These are phyloP conservation scores for Cenchrus fungigraminus DNA, from an alignment of 176 grass and related monocot genomes.

Conservation along the genomic window DNA sequence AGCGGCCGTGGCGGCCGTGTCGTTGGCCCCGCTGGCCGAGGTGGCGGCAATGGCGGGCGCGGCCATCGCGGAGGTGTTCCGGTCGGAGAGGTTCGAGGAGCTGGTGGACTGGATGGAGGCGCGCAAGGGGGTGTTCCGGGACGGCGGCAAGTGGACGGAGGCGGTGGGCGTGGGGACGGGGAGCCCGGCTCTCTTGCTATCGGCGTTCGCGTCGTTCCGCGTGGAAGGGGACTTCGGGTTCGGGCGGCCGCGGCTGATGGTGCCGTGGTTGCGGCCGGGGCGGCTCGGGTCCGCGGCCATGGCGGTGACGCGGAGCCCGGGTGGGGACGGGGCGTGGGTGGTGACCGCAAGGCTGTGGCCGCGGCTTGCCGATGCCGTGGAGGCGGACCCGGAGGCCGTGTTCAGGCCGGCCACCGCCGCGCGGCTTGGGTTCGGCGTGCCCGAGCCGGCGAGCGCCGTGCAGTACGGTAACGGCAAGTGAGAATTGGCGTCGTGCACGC, in stretches of 20 bases:
- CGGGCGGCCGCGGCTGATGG: constrained; percentile 27
- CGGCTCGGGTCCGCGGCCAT: constrained; percentile 50
- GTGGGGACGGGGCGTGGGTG: constrained; percentile 60
- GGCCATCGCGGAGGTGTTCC: constrained; percentile 50
- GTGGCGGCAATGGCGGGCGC: constrained; percentile 41
- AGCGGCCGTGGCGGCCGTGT: constrained; percentile 28
- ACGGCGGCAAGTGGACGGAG: constrained; percentile 48
- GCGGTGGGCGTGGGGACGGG: no score
- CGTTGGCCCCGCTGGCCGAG: constrained; percentile 27
- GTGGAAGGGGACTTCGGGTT: no score
- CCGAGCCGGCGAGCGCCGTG: no score
- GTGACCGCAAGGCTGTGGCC: constrained; percentile 61
- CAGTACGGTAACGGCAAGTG: background rate
- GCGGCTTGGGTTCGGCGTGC: constrained; percentile 41
- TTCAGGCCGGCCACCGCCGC: constrained; percentile 52
- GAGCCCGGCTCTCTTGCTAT: no score
- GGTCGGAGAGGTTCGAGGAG: constrained; percentile 58
- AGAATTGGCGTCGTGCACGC: no score
- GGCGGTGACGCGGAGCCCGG: constrained; percentile 43
- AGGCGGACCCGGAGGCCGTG: constrained; percentile 42
- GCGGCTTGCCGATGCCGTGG: constrained; percentile 25
- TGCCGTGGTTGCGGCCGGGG: constrained; percentile 54
- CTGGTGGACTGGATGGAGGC: constrained; percentile 84
- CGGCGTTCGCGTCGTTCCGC: no score
- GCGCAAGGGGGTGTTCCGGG: constrained; percentile 40